phyloP scores from a whole-genome alignment of 1,284 basidiomycete genomes.

The Quambalaria eucalypti region DNA sequence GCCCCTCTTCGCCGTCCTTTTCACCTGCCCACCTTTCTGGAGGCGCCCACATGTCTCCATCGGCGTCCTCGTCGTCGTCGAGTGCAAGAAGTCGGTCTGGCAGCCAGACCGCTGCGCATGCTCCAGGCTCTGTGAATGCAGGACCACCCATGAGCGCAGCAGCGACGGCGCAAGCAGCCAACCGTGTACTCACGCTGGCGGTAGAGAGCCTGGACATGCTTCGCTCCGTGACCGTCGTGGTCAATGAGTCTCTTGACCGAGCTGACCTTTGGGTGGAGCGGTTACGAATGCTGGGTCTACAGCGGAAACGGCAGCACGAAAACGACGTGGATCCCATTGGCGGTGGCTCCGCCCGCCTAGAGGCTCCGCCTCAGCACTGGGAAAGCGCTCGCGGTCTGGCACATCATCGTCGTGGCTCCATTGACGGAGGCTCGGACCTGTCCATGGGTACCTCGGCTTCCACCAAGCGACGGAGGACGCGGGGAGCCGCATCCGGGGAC shows the following conservation, averaged over 20 bases:
- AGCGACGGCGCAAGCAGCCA: constrained; percentile 57
- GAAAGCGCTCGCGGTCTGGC: constrained; percentile 20
- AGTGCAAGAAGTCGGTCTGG: not conserved
- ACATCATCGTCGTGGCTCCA: constrained; percentile 15
- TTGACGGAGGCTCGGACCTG: constrained; percentile 18
- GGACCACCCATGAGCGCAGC: constrained; percentile 22
- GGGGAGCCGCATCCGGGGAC: constrained; percentile 5
- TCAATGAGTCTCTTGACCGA: constrained; percentile 74
- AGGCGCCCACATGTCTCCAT: constrained; percentile 14
- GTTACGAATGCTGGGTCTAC: constrained; percentile 30
- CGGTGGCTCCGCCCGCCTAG: constrained; percentile 10
- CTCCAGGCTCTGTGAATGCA: not conserved
- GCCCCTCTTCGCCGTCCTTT: constrained; percentile 32
- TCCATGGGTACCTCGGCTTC: constrained; percentile 27
- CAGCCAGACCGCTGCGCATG: constrained; percentile 5
- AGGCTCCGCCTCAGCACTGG: constrained; percentile 14
- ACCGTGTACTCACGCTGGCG: constrained; percentile 70
- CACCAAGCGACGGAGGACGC: constrained; percentile 18
- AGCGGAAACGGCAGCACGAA: constrained; percentile 35
- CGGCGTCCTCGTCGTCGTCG: constrained; percentile 1
- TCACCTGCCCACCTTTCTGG: constrained; percentile 26
- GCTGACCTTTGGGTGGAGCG: constrained; percentile 66
- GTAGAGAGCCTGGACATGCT: constrained; percentile 87
- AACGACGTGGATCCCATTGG: constrained; percentile 10
- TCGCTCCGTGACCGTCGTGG: constrained; percentile 71